These are phyloP conservation scores for Gastrodia elata DNA, from an alignment of 106 monocot species.

Conservation along the genomic window DNA sequence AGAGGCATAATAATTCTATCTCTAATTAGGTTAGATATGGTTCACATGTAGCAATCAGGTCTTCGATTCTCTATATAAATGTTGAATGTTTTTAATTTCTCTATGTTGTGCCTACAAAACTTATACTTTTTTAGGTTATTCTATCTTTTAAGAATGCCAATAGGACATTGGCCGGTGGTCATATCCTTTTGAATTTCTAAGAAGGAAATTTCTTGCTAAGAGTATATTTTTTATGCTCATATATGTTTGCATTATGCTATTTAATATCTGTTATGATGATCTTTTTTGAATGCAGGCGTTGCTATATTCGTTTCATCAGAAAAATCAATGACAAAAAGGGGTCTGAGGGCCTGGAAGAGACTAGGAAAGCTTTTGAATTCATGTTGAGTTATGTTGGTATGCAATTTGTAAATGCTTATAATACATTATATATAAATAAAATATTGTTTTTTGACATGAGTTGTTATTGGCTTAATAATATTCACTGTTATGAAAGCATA, in stretches of 20 bases:
- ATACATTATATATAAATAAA: neutral
- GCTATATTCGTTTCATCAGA: slow-evolving; percentile 90
- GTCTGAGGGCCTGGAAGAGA: slow-evolving; percentile 80
- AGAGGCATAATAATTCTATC: no score
- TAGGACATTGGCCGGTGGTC: neutral
- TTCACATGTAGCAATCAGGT: no score
- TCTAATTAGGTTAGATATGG: no score
- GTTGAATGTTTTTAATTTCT: no score
- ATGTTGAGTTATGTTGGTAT: slow-evolving; percentile 90
- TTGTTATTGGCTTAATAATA: neutral
- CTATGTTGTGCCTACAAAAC: no score
- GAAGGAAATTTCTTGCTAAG: neutral
- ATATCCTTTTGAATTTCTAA: neutral
- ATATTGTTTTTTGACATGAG: neutral
- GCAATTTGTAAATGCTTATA: slow-evolving; percentile 10
- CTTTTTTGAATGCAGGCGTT: slow-evolving; percentile 51
- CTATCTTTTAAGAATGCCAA: no score
- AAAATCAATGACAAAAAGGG: slow-evolving; percentile 87
- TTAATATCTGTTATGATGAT: neutral
- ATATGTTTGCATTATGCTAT: neutral
- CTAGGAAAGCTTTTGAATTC: slow-evolving; percentile 92
- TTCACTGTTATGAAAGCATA: no score
- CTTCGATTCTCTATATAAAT: no score
- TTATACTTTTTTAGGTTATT: no score
- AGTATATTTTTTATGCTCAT: neutral